phyloP scores from a whole-genome alignment of 2,329 filamentous ascomycete genomes.

The Dactylellina haptotyla region DNA sequence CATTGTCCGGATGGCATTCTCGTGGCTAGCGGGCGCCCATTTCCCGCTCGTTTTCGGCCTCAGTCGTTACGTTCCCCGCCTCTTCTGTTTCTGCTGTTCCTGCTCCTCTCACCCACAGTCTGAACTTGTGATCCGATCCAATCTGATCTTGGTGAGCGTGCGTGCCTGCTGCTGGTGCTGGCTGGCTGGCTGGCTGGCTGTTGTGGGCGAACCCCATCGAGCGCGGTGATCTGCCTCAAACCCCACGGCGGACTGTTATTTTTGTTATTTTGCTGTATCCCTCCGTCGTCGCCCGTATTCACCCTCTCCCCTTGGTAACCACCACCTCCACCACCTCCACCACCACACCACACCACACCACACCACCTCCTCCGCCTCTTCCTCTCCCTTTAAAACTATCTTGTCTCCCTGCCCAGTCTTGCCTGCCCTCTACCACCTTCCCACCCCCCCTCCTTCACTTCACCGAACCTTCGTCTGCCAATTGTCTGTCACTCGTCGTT shows the following conservation, averaged over 20 bases:
- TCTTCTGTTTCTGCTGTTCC: background rate
- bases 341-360: background rate
- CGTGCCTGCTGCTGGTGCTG: too few species aligned
- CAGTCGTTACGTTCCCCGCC: background rate
- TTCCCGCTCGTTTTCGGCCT: constrained; percentile 38
- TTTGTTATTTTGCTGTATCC: constrained; percentile 6
- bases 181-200: background rate
- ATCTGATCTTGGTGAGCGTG: too few species aligned
- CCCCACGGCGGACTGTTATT: constrained; percentile 12
- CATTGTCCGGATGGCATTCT: too few species aligned
- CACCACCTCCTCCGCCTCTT: background rate
- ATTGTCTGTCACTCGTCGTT: too few species aligned
- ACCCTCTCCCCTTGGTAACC: background rate
- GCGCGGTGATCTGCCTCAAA: constrained; percentile 18
- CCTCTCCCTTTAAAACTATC: background rate
- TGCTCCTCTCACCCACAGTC: background rate
- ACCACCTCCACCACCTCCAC: constrained; percentile 1
- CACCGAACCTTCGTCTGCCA: too few species aligned
- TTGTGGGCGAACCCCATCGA: too few species aligned
- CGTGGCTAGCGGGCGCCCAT: background rate
- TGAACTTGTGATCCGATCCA: too few species aligned
- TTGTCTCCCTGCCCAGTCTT: constrained; percentile 7
- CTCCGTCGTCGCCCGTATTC: background rate
- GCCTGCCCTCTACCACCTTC: background rate
- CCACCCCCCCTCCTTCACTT: background rate